Evolutionary conservation across 768 basidiomycete genomes (phyloP).

Genomic region (Nidularia sp.): DNA sequence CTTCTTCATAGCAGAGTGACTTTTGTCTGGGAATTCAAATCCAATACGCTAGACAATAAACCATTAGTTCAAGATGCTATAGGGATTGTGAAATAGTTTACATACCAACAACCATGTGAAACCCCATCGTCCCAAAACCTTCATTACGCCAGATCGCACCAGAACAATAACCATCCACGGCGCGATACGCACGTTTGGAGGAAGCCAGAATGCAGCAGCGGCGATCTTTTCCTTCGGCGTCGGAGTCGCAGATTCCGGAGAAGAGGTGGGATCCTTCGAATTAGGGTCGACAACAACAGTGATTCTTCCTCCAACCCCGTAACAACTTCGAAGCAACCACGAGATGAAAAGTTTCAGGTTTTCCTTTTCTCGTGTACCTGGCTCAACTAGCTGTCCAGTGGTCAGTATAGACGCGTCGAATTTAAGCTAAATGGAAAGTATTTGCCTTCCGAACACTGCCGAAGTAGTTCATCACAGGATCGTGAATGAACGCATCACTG

Average conservation of each 20-base stretch:
- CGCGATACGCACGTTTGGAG: conserved; percentile 17
- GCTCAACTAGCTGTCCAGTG: not conserved
- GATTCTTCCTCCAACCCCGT: conserved; percentile 17
- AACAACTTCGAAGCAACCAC: conserved; percentile 14
- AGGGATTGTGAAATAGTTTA: not conserved
- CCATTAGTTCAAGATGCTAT: no score
- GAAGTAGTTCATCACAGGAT: conserved; percentile 24
- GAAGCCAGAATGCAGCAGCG: conserved; percentile 19
- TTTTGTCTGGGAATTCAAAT: conserved; percentile 13
- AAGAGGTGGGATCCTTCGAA: not conserved
- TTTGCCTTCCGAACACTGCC: conserved; percentile 17
- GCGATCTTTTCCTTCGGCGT: conserved; percentile 12
- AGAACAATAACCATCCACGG: conserved; percentile 7
- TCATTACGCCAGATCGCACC: no score
- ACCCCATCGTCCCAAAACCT: conserved; percentile 9
- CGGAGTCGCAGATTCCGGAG: not conserved
- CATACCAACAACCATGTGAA: conserved; percentile 12
- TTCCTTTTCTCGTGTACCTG: conserved; percentile 6
- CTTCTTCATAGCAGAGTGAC: conserved; percentile 11
- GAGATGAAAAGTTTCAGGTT: conserved; percentile 9
- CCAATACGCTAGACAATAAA: conserved; percentile 9
- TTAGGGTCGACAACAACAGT: conserved; percentile 16
- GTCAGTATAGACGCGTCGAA: not conserved
- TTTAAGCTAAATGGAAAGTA: not conserved
- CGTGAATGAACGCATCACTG: conserved; percentile 17